Evolutionary conservation across 2,329 filamentous ascomycete genomes (phyloP).

Genomic region (Cladophialophora bantiana): DNA sequence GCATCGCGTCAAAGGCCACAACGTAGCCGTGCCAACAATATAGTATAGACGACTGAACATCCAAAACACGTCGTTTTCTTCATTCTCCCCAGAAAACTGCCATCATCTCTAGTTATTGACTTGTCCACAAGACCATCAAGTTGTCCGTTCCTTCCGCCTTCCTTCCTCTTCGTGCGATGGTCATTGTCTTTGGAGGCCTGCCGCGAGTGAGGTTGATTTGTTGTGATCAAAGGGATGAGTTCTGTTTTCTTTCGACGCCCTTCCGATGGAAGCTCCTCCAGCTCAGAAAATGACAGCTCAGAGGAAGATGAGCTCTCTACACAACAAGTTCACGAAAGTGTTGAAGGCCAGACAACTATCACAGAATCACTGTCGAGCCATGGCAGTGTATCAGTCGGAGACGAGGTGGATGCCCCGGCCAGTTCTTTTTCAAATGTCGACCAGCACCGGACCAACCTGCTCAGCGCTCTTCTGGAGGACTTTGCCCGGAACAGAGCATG

Average conservation of each 20-base stretch:
- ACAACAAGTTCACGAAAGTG: slow-evolving; percentile 13
- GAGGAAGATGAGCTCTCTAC: slow-evolving; percentile 15
- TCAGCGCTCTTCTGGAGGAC: slow-evolving; percentile 54
- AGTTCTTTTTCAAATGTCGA: slow-evolving; percentile 24
- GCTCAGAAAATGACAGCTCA: slow-evolving; percentile 25
- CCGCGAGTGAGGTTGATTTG: neutral
- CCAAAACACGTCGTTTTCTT: neutral
- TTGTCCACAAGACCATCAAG: neutral
- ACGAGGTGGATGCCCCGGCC: slow-evolving; percentile 23
- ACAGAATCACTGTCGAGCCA: slow-evolving; percentile 38
- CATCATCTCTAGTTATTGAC: neutral
- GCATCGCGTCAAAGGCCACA: neutral
- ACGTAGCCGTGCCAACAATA: neutral
- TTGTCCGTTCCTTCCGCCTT: neutral
- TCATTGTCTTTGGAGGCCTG: neutral
- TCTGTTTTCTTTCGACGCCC: slow-evolving; percentile 38
- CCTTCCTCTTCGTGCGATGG: neutral
- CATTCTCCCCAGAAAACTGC: neutral
- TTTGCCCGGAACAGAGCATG: slow-evolving; percentile 54
- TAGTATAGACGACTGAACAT: neutral
- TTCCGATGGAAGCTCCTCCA: slow-evolving; percentile 32
- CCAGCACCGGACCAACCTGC: slow-evolving; percentile 46
- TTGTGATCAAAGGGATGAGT: slow-evolving; percentile 26
- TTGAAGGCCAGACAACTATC: slow-evolving; percentile 27
- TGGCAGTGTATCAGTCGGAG: slow-evolving; percentile 31